Conservation (phyloP, 306 rosid genomes). For the Sechiopsis laciniata region DNA sequence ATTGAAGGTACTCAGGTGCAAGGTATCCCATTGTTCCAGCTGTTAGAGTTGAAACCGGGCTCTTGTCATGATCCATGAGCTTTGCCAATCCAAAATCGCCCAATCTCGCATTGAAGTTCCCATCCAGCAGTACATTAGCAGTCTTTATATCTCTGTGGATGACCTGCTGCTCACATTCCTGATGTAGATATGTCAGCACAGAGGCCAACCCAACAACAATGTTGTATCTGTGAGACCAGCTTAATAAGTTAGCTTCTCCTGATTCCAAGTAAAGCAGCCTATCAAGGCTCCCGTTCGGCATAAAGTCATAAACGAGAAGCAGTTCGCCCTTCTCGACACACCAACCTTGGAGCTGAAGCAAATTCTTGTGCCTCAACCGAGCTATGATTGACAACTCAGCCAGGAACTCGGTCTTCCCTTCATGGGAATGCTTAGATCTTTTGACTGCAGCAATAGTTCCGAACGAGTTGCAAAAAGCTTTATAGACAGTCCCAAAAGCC, state of each 20-base stretch:
- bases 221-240: slow-evolving; percentile 54
- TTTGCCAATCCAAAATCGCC: slow-evolving; percentile 84
- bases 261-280: slow-evolving; percentile 43
- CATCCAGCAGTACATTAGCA: slow-evolving; percentile 57
- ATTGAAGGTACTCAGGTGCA: slow-evolving; percentile 79
- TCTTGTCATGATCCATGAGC: slow-evolving; percentile 81
- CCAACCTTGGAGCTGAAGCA: slow-evolving; percentile 82
- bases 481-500: slow-evolving; percentile 79
- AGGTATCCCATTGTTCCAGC: slow-evolving; percentile 84
- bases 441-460: slow-evolving; percentile 57
- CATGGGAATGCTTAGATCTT: slow-evolving; percentile 45
- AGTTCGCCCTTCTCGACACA: slow-evolving; percentile 69
- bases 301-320: slow-evolving; percentile 70
- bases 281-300: slow-evolving; percentile 59
- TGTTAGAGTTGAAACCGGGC: slow-evolving; percentile 69
- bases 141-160: slow-evolving; percentile 74
- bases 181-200: slow-evolving; percentile 60
- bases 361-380: slow-evolving; percentile 75
- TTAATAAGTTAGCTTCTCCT: slow-evolving; percentile 28
- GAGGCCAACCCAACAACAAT: slow-evolving; percentile 69
- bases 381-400: slow-evolving; percentile 56
- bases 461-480: slow-evolving; percentile 44
- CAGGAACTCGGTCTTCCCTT: slow-evolving; percentile 47
- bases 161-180: slow-evolving; percentile 73
- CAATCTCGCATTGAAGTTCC: slow-evolving; percentile 46